Evolutionary conservation across 202 grass and related monocot species (phyloP), one percentile per base, ranked within the genome.

Genomic region (Schoenoplectus triqueter): DNA sequence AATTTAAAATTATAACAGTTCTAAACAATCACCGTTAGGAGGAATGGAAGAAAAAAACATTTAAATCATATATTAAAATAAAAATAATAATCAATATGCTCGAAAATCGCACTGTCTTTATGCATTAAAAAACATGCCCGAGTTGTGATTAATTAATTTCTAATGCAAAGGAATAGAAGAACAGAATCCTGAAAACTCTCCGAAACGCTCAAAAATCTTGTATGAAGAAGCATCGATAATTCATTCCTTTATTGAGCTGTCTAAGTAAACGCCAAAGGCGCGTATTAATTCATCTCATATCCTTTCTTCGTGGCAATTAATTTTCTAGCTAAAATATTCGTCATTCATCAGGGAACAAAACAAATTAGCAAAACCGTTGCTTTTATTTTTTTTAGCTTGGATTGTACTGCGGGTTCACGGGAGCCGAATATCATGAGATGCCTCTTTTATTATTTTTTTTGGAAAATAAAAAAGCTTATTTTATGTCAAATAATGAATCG

Each of bases 321-420:
- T 31, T 39, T 54, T 31, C 72, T 54, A 75, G 49, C 3, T 54
- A 55, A 75, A 75, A 15, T 31, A 75, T 54, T 6, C 5, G 71
- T 14, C 8, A 72, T 72, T 31, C 3, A 54, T 31, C 3, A 54
- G 18, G 2, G n/a, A 19, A 31, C 20, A 71, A 75, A 75, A 54
- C 19, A 75, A 75, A 75, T 75, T 39, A 47, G 71, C 60, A 47
- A 66, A 66, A 67, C 60, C 7, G 55, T 7, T 67, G 62, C 4
- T 64, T 64, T 64, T 80, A 64, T 42, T 31, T 31, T 40, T 31
- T 64, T 64, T 45, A 64, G 56, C 60, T 10, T 39, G 56, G 78
- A 64, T 81, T 81, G 57, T 65, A 81, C 64, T 20, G 61, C 18
- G 31, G 0, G 15, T 41, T 40, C 80, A 50, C 63, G 80, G 17